Percentiles rank a stretch among this genome's conserved stretches.
phyloP scores from a whole-genome alignment of 805 yeast species.

The Teunomyces aglyptinius region DNA sequence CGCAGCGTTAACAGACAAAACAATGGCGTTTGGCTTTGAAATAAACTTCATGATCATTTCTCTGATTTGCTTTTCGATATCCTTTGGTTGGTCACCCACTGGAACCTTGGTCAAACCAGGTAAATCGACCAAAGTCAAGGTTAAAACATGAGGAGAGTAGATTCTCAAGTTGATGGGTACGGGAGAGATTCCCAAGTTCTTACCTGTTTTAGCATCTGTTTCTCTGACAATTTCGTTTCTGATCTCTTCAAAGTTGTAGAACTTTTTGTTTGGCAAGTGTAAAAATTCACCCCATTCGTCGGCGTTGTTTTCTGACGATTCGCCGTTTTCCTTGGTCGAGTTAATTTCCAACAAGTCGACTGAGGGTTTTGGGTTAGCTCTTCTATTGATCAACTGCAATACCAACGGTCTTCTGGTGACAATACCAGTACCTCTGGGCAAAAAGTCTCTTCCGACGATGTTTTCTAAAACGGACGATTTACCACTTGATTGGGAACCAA shows the following conservation, averaged over 20 bases:
- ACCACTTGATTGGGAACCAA: slow-evolving; percentile 88
- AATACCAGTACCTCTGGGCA: slow-evolving; percentile 91
- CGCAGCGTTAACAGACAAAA: slow-evolving; percentile 80
- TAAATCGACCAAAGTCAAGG: slow-evolving; percentile 90
- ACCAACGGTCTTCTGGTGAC: slow-evolving; percentile 88
- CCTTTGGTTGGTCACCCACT: slow-evolving; percentile 98
- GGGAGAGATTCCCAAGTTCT: slow-evolving; percentile 84
- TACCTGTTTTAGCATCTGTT: slow-evolving; percentile 80
- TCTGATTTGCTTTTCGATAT: slow-evolving; percentile 90
- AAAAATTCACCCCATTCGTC: slow-evolving; percentile 98
- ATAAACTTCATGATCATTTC: slow-evolving; percentile 92
- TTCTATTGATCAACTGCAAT: slow-evolving; percentile 72
- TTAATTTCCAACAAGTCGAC: slow-evolving; percentile 45
- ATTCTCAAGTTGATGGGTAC: slow-evolving; percentile 91
- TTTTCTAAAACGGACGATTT: slow-evolving; percentile 87
- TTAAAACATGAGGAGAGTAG: slow-evolving; percentile 89
- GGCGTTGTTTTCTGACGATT: slow-evolving; percentile 63
- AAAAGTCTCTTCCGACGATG: slow-evolving; percentile 86
- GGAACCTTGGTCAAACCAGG: slow-evolving; percentile 99
- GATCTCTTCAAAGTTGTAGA: slow-evolving; percentile 84
- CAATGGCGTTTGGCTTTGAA: slow-evolving; percentile 92
- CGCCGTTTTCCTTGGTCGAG: slow-evolving; percentile 43
- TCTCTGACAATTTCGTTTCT: slow-evolving; percentile 89
- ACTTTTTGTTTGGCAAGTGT: slow-evolving; percentile 85
- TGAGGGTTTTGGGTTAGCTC: slow-evolving; percentile 28